Evolutionary conservation across 345 rosid species (phyloP).

Genomic region (Murraya koenigii): DNA sequence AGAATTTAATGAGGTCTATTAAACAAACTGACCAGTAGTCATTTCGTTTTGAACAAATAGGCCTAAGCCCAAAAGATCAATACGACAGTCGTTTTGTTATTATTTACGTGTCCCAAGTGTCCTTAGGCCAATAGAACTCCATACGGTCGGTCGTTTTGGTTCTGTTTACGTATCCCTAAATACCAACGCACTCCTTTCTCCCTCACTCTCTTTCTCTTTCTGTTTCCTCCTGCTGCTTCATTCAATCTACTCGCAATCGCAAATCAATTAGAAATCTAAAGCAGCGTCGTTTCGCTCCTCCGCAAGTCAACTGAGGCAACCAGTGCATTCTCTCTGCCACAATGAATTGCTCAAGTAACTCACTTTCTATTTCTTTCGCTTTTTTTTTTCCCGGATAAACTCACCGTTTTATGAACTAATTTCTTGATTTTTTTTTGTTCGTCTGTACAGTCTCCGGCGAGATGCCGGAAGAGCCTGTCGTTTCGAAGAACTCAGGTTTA

Average conservation of each 20-base stretch:
- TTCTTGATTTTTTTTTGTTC: neutral
- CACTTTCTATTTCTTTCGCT: neutral
- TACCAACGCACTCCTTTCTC: too few relatives aligned
- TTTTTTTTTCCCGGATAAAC: neutral
- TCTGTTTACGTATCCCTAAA: too few relatives aligned
- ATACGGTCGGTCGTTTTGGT: neutral
- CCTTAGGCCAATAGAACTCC: neutral
- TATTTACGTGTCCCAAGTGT: too few relatives aligned
- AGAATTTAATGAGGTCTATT: too few relatives aligned
- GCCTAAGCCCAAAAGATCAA: too few relatives aligned
- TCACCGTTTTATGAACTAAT: slow-evolving; percentile 12
- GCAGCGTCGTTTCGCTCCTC: slow-evolving; percentile 1
- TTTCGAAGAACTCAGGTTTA: slow-evolving; percentile 75
- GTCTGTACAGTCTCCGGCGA: slow-evolving; percentile 75
- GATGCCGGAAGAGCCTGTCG: slow-evolving; percentile 92
- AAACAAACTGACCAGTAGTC: too few relatives aligned
- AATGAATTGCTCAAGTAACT: slow-evolving; percentile 85
- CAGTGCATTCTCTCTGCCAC: slow-evolving; percentile 31
- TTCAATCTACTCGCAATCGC: neutral
- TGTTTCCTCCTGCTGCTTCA: neutral
- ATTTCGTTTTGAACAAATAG: too few relatives aligned
- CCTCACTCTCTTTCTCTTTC: too few relatives aligned
- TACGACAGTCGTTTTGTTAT: too few relatives aligned
- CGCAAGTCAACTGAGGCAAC: neutral
- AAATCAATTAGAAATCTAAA: neutral